Conservation (phyloP, 192 early-diverging fungal species). For the Podila horticola region DNA sequence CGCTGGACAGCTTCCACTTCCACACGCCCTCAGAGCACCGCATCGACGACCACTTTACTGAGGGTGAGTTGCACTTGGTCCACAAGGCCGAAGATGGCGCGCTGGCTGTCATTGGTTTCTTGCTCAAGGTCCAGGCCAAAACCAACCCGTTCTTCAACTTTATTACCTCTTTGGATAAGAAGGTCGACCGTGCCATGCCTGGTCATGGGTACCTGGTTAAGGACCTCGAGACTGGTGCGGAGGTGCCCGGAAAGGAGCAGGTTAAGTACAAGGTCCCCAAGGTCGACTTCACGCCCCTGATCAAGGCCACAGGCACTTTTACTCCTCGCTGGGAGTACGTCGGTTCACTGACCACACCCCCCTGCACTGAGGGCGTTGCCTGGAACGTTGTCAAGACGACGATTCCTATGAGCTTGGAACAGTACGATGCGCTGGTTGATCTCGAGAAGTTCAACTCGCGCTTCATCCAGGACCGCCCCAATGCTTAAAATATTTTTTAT, state of each 20-base stretch:
- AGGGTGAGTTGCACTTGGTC: conserved; percentile 60
- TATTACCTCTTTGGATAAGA: background rate
- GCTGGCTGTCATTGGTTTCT: conserved; percentile 55
- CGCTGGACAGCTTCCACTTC: conserved; percentile 66
- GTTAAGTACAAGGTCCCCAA: conserved; percentile 12
- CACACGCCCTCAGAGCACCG: conserved; percentile 68
- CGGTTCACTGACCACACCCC: conserved; percentile 64
- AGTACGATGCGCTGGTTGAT: conserved; percentile 27
- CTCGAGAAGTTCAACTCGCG: conserved; percentile 53
- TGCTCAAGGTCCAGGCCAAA: conserved; percentile 50
- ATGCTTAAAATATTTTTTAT: background rate
- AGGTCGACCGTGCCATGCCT: background rate
- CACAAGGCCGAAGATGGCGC: conserved; percentile 41
- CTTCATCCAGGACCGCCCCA: conserved; percentile 19
- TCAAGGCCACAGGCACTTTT: background rate
- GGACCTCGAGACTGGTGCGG: background rate
- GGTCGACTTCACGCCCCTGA: background rate
- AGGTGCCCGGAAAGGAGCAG: background rate
- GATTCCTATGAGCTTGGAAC: conserved; percentile 18
- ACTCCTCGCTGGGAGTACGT: conserved; percentile 39
- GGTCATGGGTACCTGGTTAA: background rate
- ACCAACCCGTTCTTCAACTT: conserved; percentile 41
- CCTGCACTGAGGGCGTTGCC: conserved; percentile 63
- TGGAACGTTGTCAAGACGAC: conserved; percentile 50
- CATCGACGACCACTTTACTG: conserved; percentile 28